Base-by-base conservation (phyloP, 2,329 filamentous ascomycete genomes). In the Samsoniella hepiali region DNA sequence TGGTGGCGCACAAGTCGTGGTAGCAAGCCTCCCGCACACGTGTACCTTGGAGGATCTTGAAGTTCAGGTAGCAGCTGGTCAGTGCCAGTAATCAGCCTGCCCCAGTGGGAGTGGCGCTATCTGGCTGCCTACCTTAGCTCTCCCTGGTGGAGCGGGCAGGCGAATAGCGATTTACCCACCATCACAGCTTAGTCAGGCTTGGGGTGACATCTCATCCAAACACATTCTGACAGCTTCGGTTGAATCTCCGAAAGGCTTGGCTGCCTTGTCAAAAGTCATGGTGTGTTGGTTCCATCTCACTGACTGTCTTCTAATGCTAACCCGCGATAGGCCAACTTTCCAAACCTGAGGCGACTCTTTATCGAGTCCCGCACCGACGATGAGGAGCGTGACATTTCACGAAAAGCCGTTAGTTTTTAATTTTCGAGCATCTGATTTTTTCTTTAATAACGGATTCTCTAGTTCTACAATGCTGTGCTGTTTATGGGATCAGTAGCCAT, bases 381-480 rank as follows among this genome's bases (percentile, higher is more conserved):
- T 62, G 95, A 99, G 75, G 95, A 98, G 77, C 91, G 95, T 75
- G 91, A 93, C 65, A 95, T 98, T 69, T 98, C 95, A 15, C 84
- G 95, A 68, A 96, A 89, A 77, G 95, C 95, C 59, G 95, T 97
- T 79, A 72, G 90, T 17, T 22, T 13, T 45, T 10, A 22, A n/a
- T 34, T 5, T 22, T 50, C 15, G 22, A 54, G 38, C 13, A n/a
- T 40, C 22, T 13, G 17, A 27, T 2, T 27, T 59, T 1, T n/a
- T 50, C 3, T 36, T 34, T 17, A 58, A 22, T 34, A 17, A 58
- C 59, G 17, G 22, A 47, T 40, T 17, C 31, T 42, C n/a, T 51
- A 97, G 95, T 99, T 99, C 76, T 99, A 99, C 78, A 98, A 99
- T 72, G 87, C 96, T 0, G 93, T 97, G 1, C 81, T 98, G 2